Percentiles rank a stretch among this genome's conserved stretches.
Evolutionary conservation across 116 monocot species (phyloP).

Genomic region (Trichopus zeylanicus): DNA sequence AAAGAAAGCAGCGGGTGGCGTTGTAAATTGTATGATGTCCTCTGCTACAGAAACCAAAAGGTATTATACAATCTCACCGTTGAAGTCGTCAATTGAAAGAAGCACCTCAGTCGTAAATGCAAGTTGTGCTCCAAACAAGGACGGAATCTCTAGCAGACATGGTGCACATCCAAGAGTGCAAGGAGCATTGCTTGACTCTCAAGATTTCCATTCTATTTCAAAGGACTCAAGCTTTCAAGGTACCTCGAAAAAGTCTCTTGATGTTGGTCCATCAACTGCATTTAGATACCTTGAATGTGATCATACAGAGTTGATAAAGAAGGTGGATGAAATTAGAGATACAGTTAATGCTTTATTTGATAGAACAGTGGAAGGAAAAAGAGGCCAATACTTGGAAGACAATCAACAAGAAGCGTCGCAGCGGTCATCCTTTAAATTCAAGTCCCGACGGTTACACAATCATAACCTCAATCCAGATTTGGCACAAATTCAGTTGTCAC

Average conservation of each 20-base stretch:
- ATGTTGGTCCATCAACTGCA: background rate
- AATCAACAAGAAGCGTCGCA: background rate
- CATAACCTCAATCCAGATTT: background rate
- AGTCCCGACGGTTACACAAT: too few relatives aligned
- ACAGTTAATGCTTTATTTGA: background rate
- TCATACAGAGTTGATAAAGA: background rate
- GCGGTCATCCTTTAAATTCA: too few relatives aligned
- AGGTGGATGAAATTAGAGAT: conserved; percentile 2
- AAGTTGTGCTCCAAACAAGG: too few relatives aligned
- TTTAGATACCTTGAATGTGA: background rate
- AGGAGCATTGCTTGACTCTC: background rate
- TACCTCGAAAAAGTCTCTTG: background rate
- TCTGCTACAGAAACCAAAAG: background rate
- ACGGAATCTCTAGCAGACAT: too few relatives aligned
- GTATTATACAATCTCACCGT: background rate
- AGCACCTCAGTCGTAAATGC: too few relatives aligned
- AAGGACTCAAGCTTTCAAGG: too few relatives aligned
- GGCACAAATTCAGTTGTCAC: too few relatives aligned
- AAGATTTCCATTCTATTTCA: background rate
- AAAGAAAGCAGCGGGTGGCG: background rate
- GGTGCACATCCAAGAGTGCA: too few relatives aligned
- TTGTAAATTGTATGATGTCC: background rate
- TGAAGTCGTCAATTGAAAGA: too few relatives aligned
- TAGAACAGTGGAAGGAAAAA: background rate
- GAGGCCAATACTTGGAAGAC: too few relatives aligned